These are phyloP conservation scores for Cyamopsis tetragonoloba DNA, from an alignment of 306 rosid genomes.

Conservation along the genomic window DNA sequence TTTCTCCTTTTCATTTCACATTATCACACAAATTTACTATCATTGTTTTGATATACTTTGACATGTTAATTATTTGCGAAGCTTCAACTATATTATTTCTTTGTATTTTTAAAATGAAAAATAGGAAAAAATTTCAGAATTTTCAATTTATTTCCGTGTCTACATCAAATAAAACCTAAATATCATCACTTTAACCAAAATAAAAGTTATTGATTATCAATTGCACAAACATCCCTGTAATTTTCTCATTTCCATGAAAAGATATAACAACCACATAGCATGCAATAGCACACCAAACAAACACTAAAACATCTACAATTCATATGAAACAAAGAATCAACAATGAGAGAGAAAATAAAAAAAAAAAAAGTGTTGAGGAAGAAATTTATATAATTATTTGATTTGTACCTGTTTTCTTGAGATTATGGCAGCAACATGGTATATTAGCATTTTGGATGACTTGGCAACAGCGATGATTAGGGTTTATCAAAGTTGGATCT, in stretches of 20 bases:
- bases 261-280: constrained; percentile 16
- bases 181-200: neutral
- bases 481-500: no score
- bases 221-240: neutral
- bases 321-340: neutral
- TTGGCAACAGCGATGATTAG: no score
- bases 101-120: neutral
- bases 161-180: neutral
- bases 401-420: no score
- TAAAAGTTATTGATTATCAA: neutral
- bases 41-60: no score
- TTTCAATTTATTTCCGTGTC: neutral
- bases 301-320: no score
- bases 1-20: no score
- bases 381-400: no score
- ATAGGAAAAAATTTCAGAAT: neutral
- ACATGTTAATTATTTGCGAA: neutral
- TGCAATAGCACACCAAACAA: constrained; percentile 15
- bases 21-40: no score
- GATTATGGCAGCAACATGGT: constrained; percentile 5
- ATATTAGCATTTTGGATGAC: no score
- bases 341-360: neutral
- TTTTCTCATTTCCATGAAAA: neutral
- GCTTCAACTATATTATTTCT: neutral
- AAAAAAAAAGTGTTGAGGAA: neutral